Evolutionary conservation across 306 rosid genomes (phyloP).

Genomic region (Coriaria nepalensis): DNA sequence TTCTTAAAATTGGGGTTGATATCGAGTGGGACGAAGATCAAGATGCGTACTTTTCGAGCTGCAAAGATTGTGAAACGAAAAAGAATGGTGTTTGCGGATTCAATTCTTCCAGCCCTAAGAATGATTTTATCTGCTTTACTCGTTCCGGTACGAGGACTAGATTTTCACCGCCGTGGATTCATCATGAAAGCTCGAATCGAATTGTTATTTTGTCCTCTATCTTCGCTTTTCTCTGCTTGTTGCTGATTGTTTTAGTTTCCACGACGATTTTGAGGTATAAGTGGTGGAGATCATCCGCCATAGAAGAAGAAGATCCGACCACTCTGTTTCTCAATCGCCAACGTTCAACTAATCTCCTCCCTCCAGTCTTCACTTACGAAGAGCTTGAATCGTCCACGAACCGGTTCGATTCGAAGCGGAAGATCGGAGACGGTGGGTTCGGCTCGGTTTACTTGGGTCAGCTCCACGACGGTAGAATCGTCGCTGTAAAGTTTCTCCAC

Average conservation of each 20-base stretch:
- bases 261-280: constrained; percentile 26
- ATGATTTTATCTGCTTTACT: constrained; percentile 47
- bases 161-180: constrained; percentile 40
- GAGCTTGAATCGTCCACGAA: constrained; percentile 60
- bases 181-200: constrained; percentile 18
- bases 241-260: constrained; percentile 20
- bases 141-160: constrained; percentile 18
- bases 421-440: constrained; percentile 92
- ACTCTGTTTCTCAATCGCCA: constrained; percentile 61
- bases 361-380: constrained; percentile 77
- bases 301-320: constrained; percentile 59
- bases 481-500: constrained; percentile 84
- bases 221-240: constrained; percentile 26
- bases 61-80: constrained; percentile 30
- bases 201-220: constrained; percentile 21
- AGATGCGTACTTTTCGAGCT: constrained; percentile 46
- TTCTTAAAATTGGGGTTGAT: constrained; percentile 36
- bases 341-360: constrained; percentile 53
- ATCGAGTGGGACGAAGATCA: constrained; percentile 61
- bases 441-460: constrained; percentile 78
- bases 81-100: constrained; percentile 67
- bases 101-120: constrained; percentile 43
- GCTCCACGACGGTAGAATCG: constrained; percentile 51
- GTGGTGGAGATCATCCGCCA: constrained; percentile 18
- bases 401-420: constrained; percentile 61